Conservation (phyloP, 2,329 filamentous ascomycete genomes). For the Cordyceps cicadae region DNA sequence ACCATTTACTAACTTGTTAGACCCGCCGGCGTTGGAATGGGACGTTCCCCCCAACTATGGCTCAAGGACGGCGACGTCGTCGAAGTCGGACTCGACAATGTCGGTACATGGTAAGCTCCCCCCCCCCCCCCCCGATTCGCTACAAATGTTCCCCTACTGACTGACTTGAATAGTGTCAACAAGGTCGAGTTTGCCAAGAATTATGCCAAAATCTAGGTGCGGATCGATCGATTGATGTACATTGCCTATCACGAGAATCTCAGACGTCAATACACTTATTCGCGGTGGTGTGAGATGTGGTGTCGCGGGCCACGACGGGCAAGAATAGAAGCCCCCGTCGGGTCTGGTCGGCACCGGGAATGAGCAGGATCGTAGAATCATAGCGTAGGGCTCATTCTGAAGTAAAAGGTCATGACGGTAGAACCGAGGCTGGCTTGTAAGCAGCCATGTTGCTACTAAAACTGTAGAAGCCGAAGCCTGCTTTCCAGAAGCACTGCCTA, state of each 20-base stretch:
- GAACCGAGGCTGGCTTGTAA: not conserved
- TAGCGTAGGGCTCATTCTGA: not conserved
- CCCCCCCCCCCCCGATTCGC: not conserved
- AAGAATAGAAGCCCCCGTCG: constrained; percentile 12
- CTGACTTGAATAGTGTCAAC: constrained; percentile 20
- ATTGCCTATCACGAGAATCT: constrained; percentile 7
- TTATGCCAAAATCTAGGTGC: constrained; percentile 19
- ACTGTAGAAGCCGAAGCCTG: no score
- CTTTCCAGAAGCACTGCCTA: constrained; percentile 4
- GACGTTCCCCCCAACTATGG: constrained; percentile 57
- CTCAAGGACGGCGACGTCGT: constrained; percentile 63
- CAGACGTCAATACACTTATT: constrained; percentile 9
- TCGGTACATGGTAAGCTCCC: constrained; percentile 46
- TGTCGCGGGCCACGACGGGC: constrained; percentile 6
- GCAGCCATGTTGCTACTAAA: not conserved
- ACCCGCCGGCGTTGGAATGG: constrained; percentile 64
- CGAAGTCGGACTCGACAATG: constrained; percentile 57
- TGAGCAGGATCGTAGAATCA: not conserved
- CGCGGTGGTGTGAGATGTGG: constrained; percentile 11
- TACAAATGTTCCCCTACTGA: not conserved
- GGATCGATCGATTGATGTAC: not conserved
- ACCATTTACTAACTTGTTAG: constrained; percentile 27
- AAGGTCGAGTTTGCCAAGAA: constrained; percentile 23
- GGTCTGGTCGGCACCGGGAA: constrained; percentile 6
- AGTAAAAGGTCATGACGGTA: not conserved